phyloP scores from a whole-genome alignment of 179 eudicot genomes.

The Drosera spatulata region DNA sequence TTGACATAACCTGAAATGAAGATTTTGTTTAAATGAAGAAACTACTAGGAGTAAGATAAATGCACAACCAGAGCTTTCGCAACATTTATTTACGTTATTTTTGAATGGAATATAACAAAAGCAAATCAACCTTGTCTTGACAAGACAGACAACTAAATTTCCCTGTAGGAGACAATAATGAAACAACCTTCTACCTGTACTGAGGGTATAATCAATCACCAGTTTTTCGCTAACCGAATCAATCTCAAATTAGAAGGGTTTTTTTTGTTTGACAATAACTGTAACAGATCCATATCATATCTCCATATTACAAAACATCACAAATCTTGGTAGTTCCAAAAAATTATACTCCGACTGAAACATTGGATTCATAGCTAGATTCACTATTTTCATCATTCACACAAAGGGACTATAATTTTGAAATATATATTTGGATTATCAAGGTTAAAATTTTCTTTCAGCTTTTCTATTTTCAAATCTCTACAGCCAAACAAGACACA shows the following conservation, averaged over 20 bases:
- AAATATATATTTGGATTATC: no score
- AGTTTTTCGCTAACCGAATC: not conserved
- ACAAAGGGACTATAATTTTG: no score
- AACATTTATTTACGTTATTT: not conserved
- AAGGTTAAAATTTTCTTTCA: no score
- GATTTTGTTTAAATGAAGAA: not conserved
- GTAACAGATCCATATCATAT: constrained; percentile 1
- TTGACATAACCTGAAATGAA: constrained; percentile 35
- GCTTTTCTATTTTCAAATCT: no score
- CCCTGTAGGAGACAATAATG: not conserved
- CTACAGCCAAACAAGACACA: no score
- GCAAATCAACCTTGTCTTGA: constrained; percentile 12
- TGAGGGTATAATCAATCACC: not conserved
- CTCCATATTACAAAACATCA: no score
- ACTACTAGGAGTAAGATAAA: not conserved
- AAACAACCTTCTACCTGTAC: constrained; percentile 4
- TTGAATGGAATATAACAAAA: no score
- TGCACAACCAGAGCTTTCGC: not conserved
- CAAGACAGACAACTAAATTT: constrained; percentile 14
- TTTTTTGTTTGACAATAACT: constrained; percentile 1
- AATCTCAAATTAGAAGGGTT: not conserved
- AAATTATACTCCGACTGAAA: no score
- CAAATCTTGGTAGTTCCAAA: no score
- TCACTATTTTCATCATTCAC: no score
- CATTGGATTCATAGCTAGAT: no score